phyloP scores from a whole-genome alignment of 495 filamentous ascomycete genomes.

The Lasiosphaeria miniovina region DNA sequence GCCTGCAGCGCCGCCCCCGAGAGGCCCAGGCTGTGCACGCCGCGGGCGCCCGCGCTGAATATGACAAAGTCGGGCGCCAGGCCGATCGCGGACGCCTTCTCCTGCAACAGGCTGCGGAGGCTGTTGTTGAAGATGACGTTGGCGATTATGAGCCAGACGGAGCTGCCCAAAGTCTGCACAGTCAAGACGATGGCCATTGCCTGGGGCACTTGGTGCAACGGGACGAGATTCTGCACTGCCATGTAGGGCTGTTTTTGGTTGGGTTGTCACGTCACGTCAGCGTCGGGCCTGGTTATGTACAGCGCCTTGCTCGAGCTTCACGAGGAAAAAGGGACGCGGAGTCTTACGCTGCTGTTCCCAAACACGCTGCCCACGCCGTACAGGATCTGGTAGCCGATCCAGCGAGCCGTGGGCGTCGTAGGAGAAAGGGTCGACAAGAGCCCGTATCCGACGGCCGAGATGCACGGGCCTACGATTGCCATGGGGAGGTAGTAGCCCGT shows the following conservation, averaged over 20 bases:
- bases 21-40: slow-evolving; percentile 32
- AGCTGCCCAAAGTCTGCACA: slow-evolving; percentile 54
- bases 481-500: slow-evolving; percentile 33
- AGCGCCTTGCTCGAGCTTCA: neutral
- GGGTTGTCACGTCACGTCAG: neutral
- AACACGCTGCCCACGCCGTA: slow-evolving; percentile 32
- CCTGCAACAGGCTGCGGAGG: slow-evolving; percentile 29
- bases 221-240: slow-evolving; percentile 48
- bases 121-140: slow-evolving; percentile 45
- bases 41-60: slow-evolving; percentile 32
- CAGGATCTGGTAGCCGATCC: slow-evolving; percentile 18
- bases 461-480: slow-evolving; percentile 45
- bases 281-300: no score
- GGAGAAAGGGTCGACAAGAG: slow-evolving; percentile 57
- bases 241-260: slow-evolving; percentile 30
- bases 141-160: slow-evolving; percentile 49
- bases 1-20: neutral
- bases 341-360: slow-evolving; percentile 50
- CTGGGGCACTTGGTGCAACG: slow-evolving; percentile 49
- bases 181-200: slow-evolving; percentile 58
- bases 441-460: slow-evolving; percentile 59
- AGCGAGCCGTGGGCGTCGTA: slow-evolving; percentile 43
- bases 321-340: neutral
- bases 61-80: neutral
- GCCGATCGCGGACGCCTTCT: slow-evolving; percentile 34